Conservation (phyloP, 2,329 filamentous ascomycete species). For the Neurospora sp. region DNA sequence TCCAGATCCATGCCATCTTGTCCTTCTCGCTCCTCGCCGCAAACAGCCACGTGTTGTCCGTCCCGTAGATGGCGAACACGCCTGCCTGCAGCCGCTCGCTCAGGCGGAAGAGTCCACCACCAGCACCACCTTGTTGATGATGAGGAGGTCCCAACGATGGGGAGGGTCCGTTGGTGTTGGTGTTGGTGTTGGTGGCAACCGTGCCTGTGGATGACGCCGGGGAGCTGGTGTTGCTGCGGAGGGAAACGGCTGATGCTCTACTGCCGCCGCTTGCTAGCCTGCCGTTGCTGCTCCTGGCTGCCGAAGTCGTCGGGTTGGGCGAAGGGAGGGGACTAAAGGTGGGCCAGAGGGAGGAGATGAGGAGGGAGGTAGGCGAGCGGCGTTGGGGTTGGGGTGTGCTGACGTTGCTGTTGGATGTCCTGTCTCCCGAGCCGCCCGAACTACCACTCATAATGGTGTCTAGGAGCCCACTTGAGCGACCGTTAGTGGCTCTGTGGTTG, state of each 20-base stretch:
- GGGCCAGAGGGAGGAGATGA: not conserved
- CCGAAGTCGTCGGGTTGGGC: not conserved
- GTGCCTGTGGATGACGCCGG: not conserved
- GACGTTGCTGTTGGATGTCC: not conserved
- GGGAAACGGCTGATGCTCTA: not conserved
- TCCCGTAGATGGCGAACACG: constrained; percentile 91
- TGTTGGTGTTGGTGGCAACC: not conserved
- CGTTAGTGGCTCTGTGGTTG: constrained; percentile 3
- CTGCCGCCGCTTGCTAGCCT: not conserved
- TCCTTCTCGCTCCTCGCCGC: constrained; percentile 80
- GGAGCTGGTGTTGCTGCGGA: not conserved
- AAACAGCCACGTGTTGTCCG: constrained; percentile 92
- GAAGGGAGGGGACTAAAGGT: not conserved
- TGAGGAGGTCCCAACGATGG: not conserved
- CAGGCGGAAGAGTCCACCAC: constrained; percentile 42
- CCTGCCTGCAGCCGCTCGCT: constrained; percentile 54
- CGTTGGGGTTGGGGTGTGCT: not conserved
- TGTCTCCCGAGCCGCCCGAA: not conserved
- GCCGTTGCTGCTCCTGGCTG: not conserved
- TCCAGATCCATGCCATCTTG: constrained; percentile 95
- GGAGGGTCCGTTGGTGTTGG: not conserved
- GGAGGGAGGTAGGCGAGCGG: not conserved
- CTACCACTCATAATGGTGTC: not conserved
- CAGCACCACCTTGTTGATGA: constrained; percentile 20
- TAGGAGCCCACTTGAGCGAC: not conserved